Conservation (phyloP, 192 early-diverging fungal genomes). For the Entrophospora sp. region DNA sequence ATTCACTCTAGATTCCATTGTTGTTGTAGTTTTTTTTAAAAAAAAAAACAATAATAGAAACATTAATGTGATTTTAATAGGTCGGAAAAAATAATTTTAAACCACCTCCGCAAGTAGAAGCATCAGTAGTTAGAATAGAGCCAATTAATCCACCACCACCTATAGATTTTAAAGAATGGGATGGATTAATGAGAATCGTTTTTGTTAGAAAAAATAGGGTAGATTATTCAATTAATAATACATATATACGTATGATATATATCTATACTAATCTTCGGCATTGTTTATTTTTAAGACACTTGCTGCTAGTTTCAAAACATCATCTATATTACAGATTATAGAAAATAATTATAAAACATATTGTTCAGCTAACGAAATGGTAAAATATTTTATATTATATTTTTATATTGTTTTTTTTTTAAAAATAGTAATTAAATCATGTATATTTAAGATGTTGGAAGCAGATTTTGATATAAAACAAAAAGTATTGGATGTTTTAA, state of each 20-base stretch:
- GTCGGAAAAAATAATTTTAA: constrained; percentile 97
- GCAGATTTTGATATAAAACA: constrained; percentile 81
- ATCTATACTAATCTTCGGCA: background rate
- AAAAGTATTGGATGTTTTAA: constrained; percentile 67
- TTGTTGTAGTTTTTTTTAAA: too few species aligned
- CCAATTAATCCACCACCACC: constrained; percentile 90
- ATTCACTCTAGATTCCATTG: too few species aligned
- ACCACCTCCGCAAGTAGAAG: constrained; percentile 95
- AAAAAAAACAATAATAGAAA: too few species aligned
- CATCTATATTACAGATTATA: constrained; percentile 78
- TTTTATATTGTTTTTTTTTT: background rate
- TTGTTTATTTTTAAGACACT: constrained; percentile 46
- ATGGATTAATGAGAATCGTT: constrained; percentile 87
- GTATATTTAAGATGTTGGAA: constrained; percentile 50
- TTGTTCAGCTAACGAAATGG: constrained; percentile 70
- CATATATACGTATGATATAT: background rate
- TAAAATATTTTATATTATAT: constrained; percentile 23
- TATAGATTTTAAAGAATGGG: constrained; percentile 92
- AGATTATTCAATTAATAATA: background rate
- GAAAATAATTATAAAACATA: constrained; percentile 95
- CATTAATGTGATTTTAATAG: too few species aligned
- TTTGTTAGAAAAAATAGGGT: constrained; percentile 92
- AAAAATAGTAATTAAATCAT: background rate
- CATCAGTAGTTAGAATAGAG: constrained; percentile 89
- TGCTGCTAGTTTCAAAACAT: constrained; percentile 82